Conservation (phyloP, 2,329 filamentous ascomycete genomes). For the Diplodia corticola region DNA sequence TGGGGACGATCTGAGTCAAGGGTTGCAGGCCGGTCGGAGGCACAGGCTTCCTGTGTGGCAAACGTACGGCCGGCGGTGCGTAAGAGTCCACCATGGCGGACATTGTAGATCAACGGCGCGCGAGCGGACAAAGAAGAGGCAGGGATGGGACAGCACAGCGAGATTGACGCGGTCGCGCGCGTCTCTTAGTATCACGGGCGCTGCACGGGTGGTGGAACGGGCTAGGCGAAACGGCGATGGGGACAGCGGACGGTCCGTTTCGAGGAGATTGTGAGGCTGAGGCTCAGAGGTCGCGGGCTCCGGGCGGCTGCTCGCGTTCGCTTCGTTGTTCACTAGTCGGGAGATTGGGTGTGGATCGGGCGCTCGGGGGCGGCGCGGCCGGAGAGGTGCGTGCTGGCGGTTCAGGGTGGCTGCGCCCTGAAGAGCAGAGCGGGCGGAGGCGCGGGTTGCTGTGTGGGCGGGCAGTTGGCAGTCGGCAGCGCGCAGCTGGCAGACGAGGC, state of each 20-base stretch:
- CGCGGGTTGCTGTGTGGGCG: background rate
- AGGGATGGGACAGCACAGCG: slow-evolving; percentile 15
- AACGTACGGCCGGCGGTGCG: slow-evolving; percentile 24
- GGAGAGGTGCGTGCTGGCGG: slow-evolving; percentile 9
- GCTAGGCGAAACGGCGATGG: slow-evolving; percentile 11
- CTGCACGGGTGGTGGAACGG: slow-evolving; percentile 5
- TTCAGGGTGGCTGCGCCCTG: background rate
- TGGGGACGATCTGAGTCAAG: slow-evolving; percentile 29
- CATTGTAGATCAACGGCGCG: slow-evolving; percentile 20
- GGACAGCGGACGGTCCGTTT: slow-evolving; percentile 21
- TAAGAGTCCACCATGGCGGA: slow-evolving; percentile 26
- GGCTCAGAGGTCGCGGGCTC: slow-evolving; percentile 13
- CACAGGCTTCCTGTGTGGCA: slow-evolving; percentile 31
- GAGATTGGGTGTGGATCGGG: slow-evolving; percentile 17
- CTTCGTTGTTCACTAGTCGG: slow-evolving; percentile 17
- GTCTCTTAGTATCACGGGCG: slow-evolving; percentile 20
- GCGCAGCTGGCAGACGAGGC: background rate
- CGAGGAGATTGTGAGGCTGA: slow-evolving; percentile 22
- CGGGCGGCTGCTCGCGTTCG: slow-evolving; percentile 11
- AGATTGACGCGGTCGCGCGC: slow-evolving; percentile 20
- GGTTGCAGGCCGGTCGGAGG: slow-evolving; percentile 24
- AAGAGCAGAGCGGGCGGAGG: background rate
- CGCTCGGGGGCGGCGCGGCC: slow-evolving; percentile 18
- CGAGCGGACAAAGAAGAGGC: slow-evolving; percentile 2
- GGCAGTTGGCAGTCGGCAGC: background rate